Base-by-base conservation (phyloP, 495 filamentous ascomycete genomes). In the Lepraria neglecta region DNA sequence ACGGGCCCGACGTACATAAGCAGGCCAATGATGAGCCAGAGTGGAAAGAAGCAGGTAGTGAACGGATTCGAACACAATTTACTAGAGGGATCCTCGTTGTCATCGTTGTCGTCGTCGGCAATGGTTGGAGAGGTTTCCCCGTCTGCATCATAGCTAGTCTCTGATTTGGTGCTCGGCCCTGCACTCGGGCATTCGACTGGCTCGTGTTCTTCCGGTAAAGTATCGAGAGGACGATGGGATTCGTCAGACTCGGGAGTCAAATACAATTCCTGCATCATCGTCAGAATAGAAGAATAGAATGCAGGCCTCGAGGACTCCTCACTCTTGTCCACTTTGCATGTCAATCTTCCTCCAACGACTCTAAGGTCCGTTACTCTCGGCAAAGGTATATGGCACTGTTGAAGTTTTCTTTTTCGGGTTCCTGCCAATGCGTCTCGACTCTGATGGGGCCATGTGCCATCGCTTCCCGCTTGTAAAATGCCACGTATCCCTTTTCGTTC, bases 361-460 rank as follows among this genome's bases (percentile, higher is more conserved):
- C 51, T 53, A 24, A 50, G 58, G 30, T 60, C 58, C 27, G 27
- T 28, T 3, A 60, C 38, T 27, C 47, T 50, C 1, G 48, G 58
- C 11, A 60, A 46, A n/a, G 27, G 47, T 14, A 38, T 9, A 15
- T 52, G 2, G 24, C 24, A 24, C 12, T 4, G 14, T n/a, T 12
- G 35, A 21, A 15, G 14, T 53, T 7, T 11, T 28, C 17, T 3
- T 53, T 30, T 30, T 33, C 40, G 51, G 58, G 47, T 45, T 51
- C 47, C 24, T 59, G 45, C 61, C 61, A 59, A 14, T 51, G 46
- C 7, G 35, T 58, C 48, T 63, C 61, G 7, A 63, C 1, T 21
- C 24, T 24, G 46, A 46, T 44, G 6, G 61, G 55, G 14, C 61
- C 55, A 53, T 6, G 56, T 5, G 0, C 17, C 55, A 59, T 52